Evolutionary conservation across 1,139 yeast genomes (phyloP).

Genomic region (Debaryomyces singareniensis): DNA sequence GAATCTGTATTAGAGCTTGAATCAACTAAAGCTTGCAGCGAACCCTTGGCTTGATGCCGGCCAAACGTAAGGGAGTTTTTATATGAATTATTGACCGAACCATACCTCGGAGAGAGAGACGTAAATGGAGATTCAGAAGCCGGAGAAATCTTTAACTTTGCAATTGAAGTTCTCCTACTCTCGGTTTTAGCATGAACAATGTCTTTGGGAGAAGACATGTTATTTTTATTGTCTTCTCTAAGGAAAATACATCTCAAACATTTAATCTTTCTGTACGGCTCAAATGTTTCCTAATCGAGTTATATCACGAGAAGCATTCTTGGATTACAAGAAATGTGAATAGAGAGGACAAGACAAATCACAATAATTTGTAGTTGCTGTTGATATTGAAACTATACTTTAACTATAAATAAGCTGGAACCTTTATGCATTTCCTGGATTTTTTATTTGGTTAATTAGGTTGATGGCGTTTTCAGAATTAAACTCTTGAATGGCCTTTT

Average conservation of each 20-base stretch:
- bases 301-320: no score
- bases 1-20: conserved; percentile 2
- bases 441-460: not conserved
- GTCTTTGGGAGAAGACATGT: conserved; percentile 17
- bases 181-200: conserved; percentile 8
- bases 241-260: no score
- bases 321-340: no score
- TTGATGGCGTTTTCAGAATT: conserved; percentile 33
- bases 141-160: conserved; percentile 28
- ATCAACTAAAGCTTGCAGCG: no score
- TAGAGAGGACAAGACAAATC: no score
- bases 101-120: conserved; percentile 17
- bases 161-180: conserved; percentile 25
- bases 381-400: no score
- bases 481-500: conserved; percentile 68
- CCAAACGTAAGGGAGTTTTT: conserved; percentile 19
- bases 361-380: no score
- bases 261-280: no score
- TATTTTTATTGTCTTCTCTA: not conserved
- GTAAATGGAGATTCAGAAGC: conserved; percentile 22
- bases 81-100: conserved; percentile 19
- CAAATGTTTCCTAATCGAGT: no score
- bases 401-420: not conserved
- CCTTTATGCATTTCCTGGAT: not conserved
- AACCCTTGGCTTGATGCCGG: conserved; percentile 8